Base-by-base conservation (phyloP, 345 rosid genomes). In the Lagerstroemia speciosa region DNA sequence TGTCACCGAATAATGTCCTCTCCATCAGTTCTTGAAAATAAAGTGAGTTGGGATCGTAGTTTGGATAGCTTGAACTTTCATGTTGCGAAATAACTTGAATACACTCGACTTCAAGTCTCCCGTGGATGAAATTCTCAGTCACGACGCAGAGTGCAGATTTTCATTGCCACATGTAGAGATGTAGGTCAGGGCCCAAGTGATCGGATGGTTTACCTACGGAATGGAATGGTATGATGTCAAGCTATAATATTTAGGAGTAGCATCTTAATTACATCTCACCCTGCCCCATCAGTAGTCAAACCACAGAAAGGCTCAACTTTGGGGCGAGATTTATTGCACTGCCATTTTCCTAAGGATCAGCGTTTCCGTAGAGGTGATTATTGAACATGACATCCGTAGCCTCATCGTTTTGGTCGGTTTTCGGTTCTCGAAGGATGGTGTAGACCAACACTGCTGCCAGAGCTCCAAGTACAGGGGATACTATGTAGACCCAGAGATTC, bases 391-490 rank as follows among this genome's bases (percentile, higher is more conserved):
- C 61, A 24, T 26, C 71, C 52, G 72, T 75, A 10, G 34, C 65
- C 34, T 61, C 77, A 19, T 38, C 72, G 12, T 77, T 69, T 60
- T 57, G 70, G 62, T 41, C 73, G 48, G 83, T 79, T 31, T 75
- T 26, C 10, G 78, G 80, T 27, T 68, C 77, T 30, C 85, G 70
- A 3, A 82, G 78, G 14, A 76, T 15, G 22, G 40, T 43, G 73
- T 82, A 79, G 3, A 72, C 72, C 53, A 76, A n/a, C 5, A 72
- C 57, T 61, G 80, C 84, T 16, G 75, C 75, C 69, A 74, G 6
- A 16, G 85, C 88, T 65, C 84, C 88, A 1, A 78, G 58, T 12
- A 76, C 71, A 2, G 86, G 91, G 37, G 88, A 69, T 45, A 73
- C 65, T 14, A 82, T 65, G 52, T 16, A 83, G 24, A 83, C 81